These are phyloP conservation scores for Leccinum angustisporum DNA, from an alignment of 1,284 basidiomycete genomes.

Conservation along the genomic window DNA sequence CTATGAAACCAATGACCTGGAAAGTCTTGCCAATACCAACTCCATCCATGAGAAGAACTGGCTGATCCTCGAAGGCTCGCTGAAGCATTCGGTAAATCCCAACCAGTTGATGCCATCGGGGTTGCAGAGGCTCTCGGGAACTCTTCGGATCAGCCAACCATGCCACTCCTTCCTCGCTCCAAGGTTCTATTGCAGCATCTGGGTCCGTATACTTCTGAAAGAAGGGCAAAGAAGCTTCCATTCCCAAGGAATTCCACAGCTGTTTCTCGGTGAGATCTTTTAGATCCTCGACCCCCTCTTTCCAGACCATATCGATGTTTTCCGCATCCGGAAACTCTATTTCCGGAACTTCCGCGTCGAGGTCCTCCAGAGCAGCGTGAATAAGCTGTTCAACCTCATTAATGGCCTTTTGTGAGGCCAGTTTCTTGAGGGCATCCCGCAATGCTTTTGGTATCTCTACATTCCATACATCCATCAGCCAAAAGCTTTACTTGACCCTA, in stretches of 20 bases:
- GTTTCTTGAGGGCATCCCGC: not conserved
- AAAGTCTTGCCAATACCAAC: not conserved
- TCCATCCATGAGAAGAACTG: not conserved
- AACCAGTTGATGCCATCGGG: not conserved
- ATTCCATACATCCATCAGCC: not conserved
- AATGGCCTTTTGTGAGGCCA: not conserved
- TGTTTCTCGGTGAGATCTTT: not conserved
- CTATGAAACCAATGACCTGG: not conserved
- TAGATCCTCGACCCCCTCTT: not conserved
- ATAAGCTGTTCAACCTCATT: not conserved
- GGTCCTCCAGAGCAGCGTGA: not conserved
- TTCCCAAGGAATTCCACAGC: not conserved
- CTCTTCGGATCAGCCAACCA: conserved; percentile 3
- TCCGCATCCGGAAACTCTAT: not conserved
- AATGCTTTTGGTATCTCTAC: not conserved
- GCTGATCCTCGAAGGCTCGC: not conserved
- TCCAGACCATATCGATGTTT: not conserved
- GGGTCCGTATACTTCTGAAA: conserved; percentile 11
- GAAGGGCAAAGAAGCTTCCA: conserved; percentile 2
- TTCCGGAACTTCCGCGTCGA: not conserved
- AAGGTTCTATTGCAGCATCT: not conserved
- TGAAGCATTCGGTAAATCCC: not conserved
- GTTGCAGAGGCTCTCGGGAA: not conserved
- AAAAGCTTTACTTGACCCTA: not conserved
- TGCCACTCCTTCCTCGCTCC: conserved; percentile 1